Conservation (phyloP, 805 yeast genomes). For the Kodamaea leandrae region DNA sequence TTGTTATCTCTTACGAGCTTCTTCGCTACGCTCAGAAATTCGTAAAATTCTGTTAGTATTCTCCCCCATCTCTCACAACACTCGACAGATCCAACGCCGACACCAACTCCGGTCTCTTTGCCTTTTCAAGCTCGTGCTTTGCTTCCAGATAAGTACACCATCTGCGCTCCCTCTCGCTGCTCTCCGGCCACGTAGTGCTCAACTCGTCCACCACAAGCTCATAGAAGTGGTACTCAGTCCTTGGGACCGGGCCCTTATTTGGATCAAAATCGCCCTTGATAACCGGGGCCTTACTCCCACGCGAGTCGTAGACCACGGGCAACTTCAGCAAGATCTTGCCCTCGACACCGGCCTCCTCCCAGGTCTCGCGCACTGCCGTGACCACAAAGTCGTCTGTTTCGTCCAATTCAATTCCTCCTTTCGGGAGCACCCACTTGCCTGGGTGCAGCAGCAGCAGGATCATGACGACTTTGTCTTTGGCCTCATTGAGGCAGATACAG, state of each 20-base stretch:
- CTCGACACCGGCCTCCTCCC: slow-evolving; percentile 96
- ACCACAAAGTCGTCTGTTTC: slow-evolving; percentile 50
- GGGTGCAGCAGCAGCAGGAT: slow-evolving; percentile 69
- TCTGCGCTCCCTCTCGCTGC: slow-evolving; percentile 53
- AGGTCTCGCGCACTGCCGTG: slow-evolving; percentile 82
- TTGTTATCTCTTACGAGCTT: not conserved
- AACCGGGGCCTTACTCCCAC: slow-evolving; percentile 41
- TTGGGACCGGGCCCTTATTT: slow-evolving; percentile 48
- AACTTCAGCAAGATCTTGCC: slow-evolving; percentile 58
- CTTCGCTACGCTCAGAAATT: too few species aligned
- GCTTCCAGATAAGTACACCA: slow-evolving; percentile 79
- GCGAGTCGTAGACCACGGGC: slow-evolving; percentile 63
- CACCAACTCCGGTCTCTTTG: slow-evolving; percentile 66
- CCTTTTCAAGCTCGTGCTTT: slow-evolving; percentile 50
- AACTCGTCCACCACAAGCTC: slow-evolving; percentile 65
- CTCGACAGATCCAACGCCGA: slow-evolving; percentile 60
- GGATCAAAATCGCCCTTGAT: slow-evolving; percentile 35
- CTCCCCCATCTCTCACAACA: slow-evolving; percentile 37
- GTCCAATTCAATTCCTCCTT: slow-evolving; percentile 92
- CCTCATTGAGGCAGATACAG: slow-evolving; percentile 65
- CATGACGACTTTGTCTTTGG: slow-evolving; percentile 65
- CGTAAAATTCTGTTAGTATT: not conserved
- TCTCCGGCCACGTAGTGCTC: slow-evolving; percentile 75
- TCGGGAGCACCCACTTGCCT: slow-evolving; percentile 84
- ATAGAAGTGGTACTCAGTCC: slow-evolving; percentile 84